Conservation (phyloP, 306 rosid genomes). For the Fragaria ananassa region DNA sequence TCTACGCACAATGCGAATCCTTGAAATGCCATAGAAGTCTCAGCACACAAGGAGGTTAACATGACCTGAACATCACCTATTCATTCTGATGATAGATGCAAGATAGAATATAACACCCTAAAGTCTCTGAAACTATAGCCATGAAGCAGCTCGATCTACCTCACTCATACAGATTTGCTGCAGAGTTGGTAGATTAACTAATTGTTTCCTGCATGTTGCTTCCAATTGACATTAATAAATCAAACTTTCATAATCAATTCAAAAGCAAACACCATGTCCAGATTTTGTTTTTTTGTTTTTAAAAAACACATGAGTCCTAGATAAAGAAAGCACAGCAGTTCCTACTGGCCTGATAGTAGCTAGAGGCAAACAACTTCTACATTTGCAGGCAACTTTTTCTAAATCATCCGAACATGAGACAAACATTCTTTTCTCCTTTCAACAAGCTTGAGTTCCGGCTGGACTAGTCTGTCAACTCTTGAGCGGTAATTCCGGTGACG, state of each 20-base stretch:
- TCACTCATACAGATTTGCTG: neutral
- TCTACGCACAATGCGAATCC: too few species aligned
- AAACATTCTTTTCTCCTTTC: neutral
- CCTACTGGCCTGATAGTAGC: neutral
- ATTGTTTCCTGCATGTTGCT: too few species aligned
- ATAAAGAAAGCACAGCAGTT: neutral
- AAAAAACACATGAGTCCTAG: too few species aligned
- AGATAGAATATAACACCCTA: too few species aligned
- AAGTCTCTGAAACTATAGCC: too few species aligned
- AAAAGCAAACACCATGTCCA: neutral
- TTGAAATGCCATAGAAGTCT: too few species aligned
- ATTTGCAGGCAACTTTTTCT: neutral
- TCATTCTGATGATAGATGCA: too few species aligned
- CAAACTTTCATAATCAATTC: neutral
- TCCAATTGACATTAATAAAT: neutral
- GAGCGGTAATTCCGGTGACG: neutral
- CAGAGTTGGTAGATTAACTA: neutral
- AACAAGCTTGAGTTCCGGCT: too few species aligned
- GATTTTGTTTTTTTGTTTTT: too few species aligned
- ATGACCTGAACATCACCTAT: too few species aligned
- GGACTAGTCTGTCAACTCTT: neutral
- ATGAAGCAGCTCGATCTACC: neutral
- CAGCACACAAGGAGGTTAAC: too few species aligned
- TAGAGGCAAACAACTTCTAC: neutral
- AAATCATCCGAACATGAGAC: neutral